Evolutionary conservation across 2,329 filamentous ascomycete genomes (phyloP), one percentile per base, ranked within the genome.

Genomic region (Penicillium sp.): DNA sequence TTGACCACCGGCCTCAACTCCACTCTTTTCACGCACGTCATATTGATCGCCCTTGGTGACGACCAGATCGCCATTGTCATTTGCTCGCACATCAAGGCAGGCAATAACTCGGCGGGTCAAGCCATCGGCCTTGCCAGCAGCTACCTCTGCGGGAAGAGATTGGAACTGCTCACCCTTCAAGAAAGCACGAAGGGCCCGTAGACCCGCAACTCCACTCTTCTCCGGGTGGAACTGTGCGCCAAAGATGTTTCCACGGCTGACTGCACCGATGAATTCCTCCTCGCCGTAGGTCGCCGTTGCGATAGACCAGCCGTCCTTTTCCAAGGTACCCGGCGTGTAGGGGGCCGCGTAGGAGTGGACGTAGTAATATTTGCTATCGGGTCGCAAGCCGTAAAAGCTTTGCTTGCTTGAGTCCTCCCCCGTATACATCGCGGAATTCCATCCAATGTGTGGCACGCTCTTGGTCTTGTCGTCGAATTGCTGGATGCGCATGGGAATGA

Each of bases 1-100:
- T 63, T 83, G 73, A 18, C 83, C 79, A 45, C 77, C 77, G 23
- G 66, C 79, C 51, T 84, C 81, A 53, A 80, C 79, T 13, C 77
- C 80, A 19, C 80, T 79, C 76, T 97, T 97, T 69, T 97, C 94
- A 28, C 94, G 90, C 6, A 99, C 94, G 68, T 99, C 94, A 77
- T 99, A 99, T 74, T 97, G 93, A 75, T 99, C 94, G 53, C 94
- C 94, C 76, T 99, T 99, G 13, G 94, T 99, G 33, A 99, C 94
- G 0, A 99, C 94, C 9, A 99, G 81, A 74, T 99, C 94, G 29
- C 94, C 94, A 56, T 89, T 82, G 72, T 99, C 94, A 73, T 99
- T 99, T 49, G 92, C 86, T 39, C 94, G 89, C 47, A 99, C 94
- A 70, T 99, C 94, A 24, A 99, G 86, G 70, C 94, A 99, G 24